phyloP scores from a whole-genome alignment of 2,329 filamentous ascomycete species.

The Hymenoscyphus occultus region DNA sequence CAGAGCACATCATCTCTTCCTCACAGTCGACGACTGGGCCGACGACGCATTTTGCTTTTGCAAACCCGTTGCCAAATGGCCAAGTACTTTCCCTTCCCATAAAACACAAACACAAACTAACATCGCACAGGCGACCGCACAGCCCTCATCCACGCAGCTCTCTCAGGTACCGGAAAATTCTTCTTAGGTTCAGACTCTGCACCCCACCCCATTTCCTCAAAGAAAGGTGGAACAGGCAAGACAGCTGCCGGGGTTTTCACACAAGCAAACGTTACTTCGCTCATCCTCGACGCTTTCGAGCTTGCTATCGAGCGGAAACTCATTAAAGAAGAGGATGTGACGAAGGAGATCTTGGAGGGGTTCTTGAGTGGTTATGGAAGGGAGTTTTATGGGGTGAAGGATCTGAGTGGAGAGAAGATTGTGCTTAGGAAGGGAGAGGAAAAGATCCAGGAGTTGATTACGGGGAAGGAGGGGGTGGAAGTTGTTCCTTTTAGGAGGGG shows the following conservation, averaged over 20 bases:
- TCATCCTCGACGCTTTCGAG: conserved; percentile 63
- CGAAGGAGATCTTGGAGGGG: conserved; percentile 50
- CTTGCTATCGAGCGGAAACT: conserved; percentile 55
- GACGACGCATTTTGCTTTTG: conserved; percentile 60
- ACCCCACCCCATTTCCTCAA: conserved; percentile 59
- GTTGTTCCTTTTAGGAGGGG: conserved; percentile 27
- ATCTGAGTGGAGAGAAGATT: conserved; percentile 25
- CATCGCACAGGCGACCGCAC: conserved; percentile 30
- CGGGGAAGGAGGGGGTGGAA: conserved; percentile 55
- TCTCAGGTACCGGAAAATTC: conserved; percentile 61
- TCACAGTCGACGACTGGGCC: conserved; percentile 75
- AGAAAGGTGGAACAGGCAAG: conserved; percentile 53
- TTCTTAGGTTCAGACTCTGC: conserved; percentile 65
- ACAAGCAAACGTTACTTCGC: conserved; percentile 65
- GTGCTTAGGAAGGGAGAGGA: conserved; percentile 24
- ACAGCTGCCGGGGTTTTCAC: conserved; percentile 74
- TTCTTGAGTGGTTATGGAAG: conserved; percentile 55
- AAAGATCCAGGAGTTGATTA: conserved; percentile 41
- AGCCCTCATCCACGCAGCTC: conserved; percentile 36
- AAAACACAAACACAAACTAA: conserved; percentile 49
- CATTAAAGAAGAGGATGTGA: conserved; percentile 50
- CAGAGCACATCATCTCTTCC: conserved; percentile 35
- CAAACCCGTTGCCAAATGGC: conserved; percentile 45
- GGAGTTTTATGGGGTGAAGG: conserved; percentile 47
- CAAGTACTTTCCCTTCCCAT: conserved; percentile 48